Percentiles rank a stretch among this genome's conserved stretches.
phyloP scores from a whole-genome alignment of 768 basidiomycete species.

The Royoungia palumana region DNA sequence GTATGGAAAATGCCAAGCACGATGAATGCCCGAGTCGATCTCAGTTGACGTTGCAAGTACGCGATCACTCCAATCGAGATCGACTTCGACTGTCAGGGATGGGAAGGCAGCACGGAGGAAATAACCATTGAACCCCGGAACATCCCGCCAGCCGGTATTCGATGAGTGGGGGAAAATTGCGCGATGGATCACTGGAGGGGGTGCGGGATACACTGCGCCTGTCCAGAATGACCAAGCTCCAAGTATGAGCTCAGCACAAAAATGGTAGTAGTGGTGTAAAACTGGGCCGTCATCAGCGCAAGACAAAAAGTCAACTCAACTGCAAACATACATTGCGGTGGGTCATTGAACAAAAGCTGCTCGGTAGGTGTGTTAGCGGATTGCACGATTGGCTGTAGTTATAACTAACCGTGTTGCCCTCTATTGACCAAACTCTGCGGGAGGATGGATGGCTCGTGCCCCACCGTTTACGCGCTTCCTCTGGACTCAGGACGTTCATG shows the following conservation, averaged over 20 bases:
- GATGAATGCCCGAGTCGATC: slow-evolving; percentile 26
- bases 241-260: slow-evolving; percentile 76
- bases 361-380: slow-evolving; percentile 5
- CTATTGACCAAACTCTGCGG: slow-evolving; percentile 62
- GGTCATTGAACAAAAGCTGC: slow-evolving; percentile 64
- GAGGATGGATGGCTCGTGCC: slow-evolving; percentile 39
- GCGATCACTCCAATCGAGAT: slow-evolving; percentile 72
- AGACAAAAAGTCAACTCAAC: neutral
- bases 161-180: slow-evolving; percentile 66
- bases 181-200: slow-evolving; percentile 58
- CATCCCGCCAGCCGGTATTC: slow-evolving; percentile 68
- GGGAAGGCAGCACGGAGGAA: slow-evolving; percentile 76
- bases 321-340: slow-evolving; percentile 47
- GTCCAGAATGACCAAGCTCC: slow-evolving; percentile 75
- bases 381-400: neutral
- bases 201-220: slow-evolving; percentile 40
- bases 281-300: slow-evolving; percentile 31
- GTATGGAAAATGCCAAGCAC: slow-evolving; percentile 70
- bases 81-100: slow-evolving; percentile 60
- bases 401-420: slow-evolving; percentile 64
- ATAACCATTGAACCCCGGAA: slow-evolving; percentile 72
- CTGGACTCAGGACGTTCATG: slow-evolving; percentile 58
- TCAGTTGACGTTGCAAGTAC: slow-evolving; percentile 27
- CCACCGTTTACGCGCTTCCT: slow-evolving; percentile 63
- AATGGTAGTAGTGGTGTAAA: slow-evolving; percentile 86